These are phyloP conservation scores for Chaetomium sp. DNA, from an alignment of 2,329 filamentous ascomycete species.

Conservation along the genomic window DNA sequence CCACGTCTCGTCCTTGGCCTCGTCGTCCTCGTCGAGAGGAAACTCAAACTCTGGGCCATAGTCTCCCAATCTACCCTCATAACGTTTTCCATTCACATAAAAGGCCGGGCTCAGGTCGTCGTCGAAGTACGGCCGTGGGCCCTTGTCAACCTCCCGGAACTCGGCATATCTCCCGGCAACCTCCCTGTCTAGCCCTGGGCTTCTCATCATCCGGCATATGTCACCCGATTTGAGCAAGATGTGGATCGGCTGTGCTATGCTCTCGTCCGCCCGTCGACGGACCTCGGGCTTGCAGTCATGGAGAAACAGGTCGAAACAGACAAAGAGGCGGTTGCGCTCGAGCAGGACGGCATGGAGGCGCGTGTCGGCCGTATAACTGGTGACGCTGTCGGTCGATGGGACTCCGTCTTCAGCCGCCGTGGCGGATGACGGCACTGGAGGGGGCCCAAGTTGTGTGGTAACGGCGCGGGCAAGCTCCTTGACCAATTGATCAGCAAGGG, in stretches of 20 bases:
- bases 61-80: conserved; percentile 11
- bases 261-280: conserved; percentile 11
- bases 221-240: conserved; percentile 9
- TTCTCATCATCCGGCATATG: conserved; percentile 4
- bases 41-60: neutral
- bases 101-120: neutral
- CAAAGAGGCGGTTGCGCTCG: conserved; percentile 8
- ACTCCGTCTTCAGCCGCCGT: conserved; percentile 8
- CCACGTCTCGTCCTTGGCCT: conserved; percentile 9
- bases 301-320: conserved; percentile 15
- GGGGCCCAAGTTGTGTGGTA: conserved; percentile 7
- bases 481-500: conserved; percentile 9
- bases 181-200: conserved; percentile 3
- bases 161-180: conserved; percentile 7
- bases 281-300: conserved; percentile 13
- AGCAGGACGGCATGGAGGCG: conserved; percentile 14
- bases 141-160: conserved; percentile 7
- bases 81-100: conserved; percentile 5
- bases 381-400: conserved; percentile 10
- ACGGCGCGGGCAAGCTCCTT: conserved; percentile 11
- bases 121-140: conserved; percentile 11
- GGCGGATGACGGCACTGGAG: conserved; percentile 12
- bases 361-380: conserved; percentile 3
- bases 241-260: conserved; percentile 14
- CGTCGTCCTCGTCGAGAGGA: conserved; percentile 3